Evolutionary conservation across 768 basidiomycete genomes (phyloP).

Genomic region (Tylopilus subfusipes): DNA sequence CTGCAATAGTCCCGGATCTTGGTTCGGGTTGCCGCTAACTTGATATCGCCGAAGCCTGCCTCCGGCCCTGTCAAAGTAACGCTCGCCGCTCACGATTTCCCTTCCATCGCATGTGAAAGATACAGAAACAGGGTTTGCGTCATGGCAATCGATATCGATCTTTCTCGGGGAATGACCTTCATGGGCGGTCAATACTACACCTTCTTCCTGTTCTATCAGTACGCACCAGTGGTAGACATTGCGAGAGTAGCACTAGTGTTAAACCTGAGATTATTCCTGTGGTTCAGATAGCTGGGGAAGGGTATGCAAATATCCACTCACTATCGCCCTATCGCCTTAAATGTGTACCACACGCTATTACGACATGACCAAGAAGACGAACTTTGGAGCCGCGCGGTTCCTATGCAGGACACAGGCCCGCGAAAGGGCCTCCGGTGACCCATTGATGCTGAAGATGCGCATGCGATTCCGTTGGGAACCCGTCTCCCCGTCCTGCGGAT

Average conservation of each 20-base stretch:
- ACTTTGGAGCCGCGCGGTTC: too few relatives aligned
- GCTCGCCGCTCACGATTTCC: constrained; percentile 6
- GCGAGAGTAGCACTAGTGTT: background rate
- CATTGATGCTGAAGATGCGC: too few relatives aligned
- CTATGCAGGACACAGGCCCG: too few relatives aligned
- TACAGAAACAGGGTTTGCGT: constrained; percentile 2
- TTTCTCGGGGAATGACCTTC: background rate
- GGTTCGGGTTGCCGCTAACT: background rate
- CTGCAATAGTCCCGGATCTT: background rate
- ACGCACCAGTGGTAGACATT: background rate
- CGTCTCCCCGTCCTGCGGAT: too few relatives aligned
- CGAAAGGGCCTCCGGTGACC: too few relatives aligned
- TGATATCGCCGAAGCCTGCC: constrained; percentile 3
- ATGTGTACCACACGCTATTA: too few relatives aligned
- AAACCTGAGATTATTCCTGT: background rate
- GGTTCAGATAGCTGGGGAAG: background rate
- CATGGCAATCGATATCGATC: constrained; percentile 7
- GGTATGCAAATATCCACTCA: background rate
- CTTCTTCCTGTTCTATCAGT: background rate
- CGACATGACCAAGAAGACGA: too few relatives aligned
- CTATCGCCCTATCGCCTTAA: background rate
- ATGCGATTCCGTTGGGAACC: too few relatives aligned
- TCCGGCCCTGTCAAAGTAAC: background rate
- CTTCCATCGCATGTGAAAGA: constrained; percentile 3
- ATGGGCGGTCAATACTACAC: background rate